Conservation (phyloP, 2,329 filamentous ascomycete species). For the Neofusicoccum sp. region DNA sequence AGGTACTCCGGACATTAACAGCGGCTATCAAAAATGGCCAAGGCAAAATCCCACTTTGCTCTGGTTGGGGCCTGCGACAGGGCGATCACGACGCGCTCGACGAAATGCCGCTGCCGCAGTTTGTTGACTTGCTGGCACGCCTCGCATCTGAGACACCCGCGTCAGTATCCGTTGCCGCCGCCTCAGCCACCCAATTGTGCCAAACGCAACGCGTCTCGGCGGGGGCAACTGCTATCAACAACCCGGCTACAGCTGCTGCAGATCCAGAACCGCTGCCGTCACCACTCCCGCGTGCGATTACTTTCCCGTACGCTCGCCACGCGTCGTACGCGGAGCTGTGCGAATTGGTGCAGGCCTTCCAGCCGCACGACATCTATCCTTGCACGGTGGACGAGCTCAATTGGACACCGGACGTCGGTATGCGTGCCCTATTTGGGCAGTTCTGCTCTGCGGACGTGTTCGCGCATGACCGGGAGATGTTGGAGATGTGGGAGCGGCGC, state of each 20-base stretch:
- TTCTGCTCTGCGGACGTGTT: constrained; percentile 66
- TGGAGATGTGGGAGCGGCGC: constrained; percentile 25
- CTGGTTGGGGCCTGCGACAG: constrained; percentile 31
- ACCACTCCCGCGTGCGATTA: constrained; percentile 33
- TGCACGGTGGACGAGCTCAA: constrained; percentile 67
- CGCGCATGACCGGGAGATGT: constrained; percentile 66
- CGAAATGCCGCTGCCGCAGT: constrained; percentile 35
- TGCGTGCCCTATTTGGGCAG: constrained; percentile 70
- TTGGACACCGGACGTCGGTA: constrained; percentile 68
- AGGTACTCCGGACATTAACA: constrained; percentile 41
- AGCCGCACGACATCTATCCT: constrained; percentile 76
- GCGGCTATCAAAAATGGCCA: constrained; percentile 25
- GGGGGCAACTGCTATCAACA: neutral
- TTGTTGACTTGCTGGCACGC: constrained; percentile 32
- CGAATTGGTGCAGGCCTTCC: constrained; percentile 67
- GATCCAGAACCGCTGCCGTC: neutral
- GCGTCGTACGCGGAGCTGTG: constrained; percentile 84
- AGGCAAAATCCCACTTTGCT: constrained; percentile 31
- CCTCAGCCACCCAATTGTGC: neutral
- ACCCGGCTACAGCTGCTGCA: neutral
- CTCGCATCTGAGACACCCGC: constrained; percentile 2
- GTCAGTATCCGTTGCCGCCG: neutral
- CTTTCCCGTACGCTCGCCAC: constrained; percentile 86
- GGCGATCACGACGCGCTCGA: constrained; percentile 25
- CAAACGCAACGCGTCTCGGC: constrained; percentile 4